Evolutionary conservation across 2,329 filamentous ascomycete species (phyloP).

Genomic region (Apiospora rasikravindrae): DNA sequence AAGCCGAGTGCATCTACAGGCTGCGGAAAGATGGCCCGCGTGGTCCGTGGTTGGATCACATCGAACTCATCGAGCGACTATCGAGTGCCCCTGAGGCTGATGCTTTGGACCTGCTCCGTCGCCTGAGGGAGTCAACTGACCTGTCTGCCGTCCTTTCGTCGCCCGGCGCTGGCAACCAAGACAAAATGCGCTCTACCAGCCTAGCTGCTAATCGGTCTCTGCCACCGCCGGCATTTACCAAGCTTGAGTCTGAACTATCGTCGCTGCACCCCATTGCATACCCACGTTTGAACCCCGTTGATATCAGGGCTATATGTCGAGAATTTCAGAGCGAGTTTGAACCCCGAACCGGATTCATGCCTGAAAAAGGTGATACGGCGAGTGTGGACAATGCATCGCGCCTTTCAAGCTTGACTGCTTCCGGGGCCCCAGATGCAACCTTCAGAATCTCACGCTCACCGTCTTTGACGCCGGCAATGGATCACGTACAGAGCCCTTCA

Average conservation of each 20-base stretch:
- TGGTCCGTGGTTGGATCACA: background rate
- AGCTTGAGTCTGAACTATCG: background rate
- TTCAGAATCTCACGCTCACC: background rate
- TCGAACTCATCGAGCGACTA: constrained; percentile 9
- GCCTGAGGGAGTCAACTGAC: constrained; percentile 5
- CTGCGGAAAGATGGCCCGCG: background rate
- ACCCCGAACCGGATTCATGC: background rate
- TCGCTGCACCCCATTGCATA: constrained; percentile 16
- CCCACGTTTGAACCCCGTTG: background rate
- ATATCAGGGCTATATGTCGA: background rate
- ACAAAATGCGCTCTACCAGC: background rate
- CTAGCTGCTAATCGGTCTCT: background rate
- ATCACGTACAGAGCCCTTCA: background rate
- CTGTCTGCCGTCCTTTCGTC: constrained; percentile 9
- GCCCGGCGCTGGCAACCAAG: background rate
- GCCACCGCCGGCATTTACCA: background rate
- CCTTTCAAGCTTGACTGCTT: background rate
- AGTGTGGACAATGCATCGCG: background rate
- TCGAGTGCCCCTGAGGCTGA: constrained; percentile 5
- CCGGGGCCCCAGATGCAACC: background rate
- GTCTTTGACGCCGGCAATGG: background rate
- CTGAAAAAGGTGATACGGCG: background rate
- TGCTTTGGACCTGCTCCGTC: constrained; percentile 8
- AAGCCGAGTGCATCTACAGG: constrained; percentile 9
- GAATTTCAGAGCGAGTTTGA: background rate